Evolutionary conservation across 1,139 yeast species (phyloP), one percentile per base, ranked within the genome.

Genomic region (Diutina mesorugosa): DNA sequence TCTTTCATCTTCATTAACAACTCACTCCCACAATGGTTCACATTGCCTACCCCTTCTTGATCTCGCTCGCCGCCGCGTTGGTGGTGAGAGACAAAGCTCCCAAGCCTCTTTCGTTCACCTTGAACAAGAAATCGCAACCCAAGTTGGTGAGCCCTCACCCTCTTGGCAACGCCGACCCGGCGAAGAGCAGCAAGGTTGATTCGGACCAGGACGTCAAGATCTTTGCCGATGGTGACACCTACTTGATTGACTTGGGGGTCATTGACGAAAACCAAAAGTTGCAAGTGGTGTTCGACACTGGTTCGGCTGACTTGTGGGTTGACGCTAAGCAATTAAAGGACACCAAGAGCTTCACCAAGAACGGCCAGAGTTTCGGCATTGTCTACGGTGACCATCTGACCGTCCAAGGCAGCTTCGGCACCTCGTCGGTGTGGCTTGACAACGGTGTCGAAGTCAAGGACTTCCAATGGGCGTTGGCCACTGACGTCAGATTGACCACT

Each of bases 271-370:
- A 45, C 38, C 60, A 60, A 41, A 45, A 48, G n/a, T 51, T 55
- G 10, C 8, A 12, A 8, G 59, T 60, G 18, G 21, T 6, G 9
- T 14, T 47, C 16, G 62, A 60, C 57, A 59, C 62, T 18, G 62
- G 62, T 2, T 60, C 62, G 12, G 52, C 60, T 5, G 61, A 60
- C 45, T 54, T 60, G 9, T 60, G 62, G 62, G 57, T 59, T 8
- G 54, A 45, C 54, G 26, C n/a, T 14, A 14, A 28, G 14, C 3
- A 8, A 18, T 6, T n/a, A 10, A 8, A 21, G 5, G 28, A 29
- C 29, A 29, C 16, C 38, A 2, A 10, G 12, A 32, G 6, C 10
- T 56, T 6, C 21, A 51, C 46, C 57, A 56, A 46, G 53, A 59
- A 16, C 16, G 58, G 59, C 4, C 30, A 56, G 8, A 41, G 45